These are phyloP conservation scores for Diaporthe batatas DNA, from an alignment of 2,329 filamentous ascomycete genomes.

Conservation along the genomic window DNA sequence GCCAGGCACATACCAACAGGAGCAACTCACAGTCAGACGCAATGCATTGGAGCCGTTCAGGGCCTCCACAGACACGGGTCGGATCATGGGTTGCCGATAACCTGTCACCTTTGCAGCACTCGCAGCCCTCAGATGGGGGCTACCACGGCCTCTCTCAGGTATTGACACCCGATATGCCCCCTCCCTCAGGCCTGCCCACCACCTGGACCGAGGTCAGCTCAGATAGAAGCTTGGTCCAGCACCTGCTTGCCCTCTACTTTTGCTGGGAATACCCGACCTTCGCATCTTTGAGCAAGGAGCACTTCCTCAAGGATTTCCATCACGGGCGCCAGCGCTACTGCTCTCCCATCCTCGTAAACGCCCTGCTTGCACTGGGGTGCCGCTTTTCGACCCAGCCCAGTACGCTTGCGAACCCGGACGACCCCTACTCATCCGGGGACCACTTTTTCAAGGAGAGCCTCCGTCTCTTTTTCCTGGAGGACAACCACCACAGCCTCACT, in stretches of 20 bases:
- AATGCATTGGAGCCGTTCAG: conserved; percentile 61
- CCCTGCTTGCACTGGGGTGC: conserved; percentile 74
- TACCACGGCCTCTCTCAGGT: conserved; percentile 62
- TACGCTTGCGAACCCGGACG: conserved; percentile 72
- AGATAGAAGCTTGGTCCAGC: conserved; percentile 71
- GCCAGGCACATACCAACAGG: conserved; percentile 60
- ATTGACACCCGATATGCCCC: conserved; percentile 60
- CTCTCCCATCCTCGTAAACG: conserved; percentile 76
- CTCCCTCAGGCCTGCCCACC: conserved; percentile 57
- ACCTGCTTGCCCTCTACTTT: conserved; percentile 77
- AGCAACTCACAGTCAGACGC: conserved; percentile 62
- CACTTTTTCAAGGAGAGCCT: conserved; percentile 80
- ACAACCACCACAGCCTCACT: conserved; percentile 73
- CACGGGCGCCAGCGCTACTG: conserved; percentile 74
- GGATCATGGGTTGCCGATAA: conserved; percentile 62
- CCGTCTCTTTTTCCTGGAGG: conserved; percentile 69
- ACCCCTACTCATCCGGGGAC: conserved; percentile 76
- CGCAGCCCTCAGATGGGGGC: conserved; percentile 42
- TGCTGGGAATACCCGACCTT: conserved; percentile 84
- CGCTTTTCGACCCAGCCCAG: conserved; percentile 75
- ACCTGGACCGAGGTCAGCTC: conserved; percentile 74
- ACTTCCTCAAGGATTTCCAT: conserved; percentile 76
- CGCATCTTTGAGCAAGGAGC: conserved; percentile 78
- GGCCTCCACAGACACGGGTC: conserved; percentile 60
- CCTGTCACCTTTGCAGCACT: conserved; percentile 19